phyloP scores from a whole-genome alignment of 345 rosid genomes.

The Lenwebbia sp. region DNA sequence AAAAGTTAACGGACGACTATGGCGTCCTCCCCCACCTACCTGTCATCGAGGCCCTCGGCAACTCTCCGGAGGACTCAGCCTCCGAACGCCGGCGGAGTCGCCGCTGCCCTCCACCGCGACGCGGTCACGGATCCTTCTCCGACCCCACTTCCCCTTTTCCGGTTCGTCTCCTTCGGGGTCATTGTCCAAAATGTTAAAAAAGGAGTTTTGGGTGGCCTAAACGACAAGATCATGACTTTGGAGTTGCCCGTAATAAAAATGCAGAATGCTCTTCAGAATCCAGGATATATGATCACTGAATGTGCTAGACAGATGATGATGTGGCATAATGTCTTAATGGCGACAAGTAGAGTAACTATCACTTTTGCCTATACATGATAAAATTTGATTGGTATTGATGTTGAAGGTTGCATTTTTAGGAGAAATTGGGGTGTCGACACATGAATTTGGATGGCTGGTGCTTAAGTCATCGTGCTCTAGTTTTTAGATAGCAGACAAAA shows the following conservation, averaged over 20 bases:
- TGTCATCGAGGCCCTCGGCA: neutral
- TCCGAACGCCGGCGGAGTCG: neutral
- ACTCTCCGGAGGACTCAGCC: neutral
- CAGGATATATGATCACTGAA: neutral
- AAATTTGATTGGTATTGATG: neutral
- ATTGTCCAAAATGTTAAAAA: neutral
- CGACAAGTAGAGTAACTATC: neutral
- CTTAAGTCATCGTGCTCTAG: neutral
- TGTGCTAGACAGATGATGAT: neutral
- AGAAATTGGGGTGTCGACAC: neutral
- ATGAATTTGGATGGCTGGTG: neutral
- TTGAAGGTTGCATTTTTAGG: neutral
- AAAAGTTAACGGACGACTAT: neutral
- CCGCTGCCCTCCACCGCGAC: neutral
- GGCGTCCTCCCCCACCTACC: neutral
- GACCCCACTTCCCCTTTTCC: constrained; percentile 4
- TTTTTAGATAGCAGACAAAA: neutral
- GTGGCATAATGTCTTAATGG: neutral
- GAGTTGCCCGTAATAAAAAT: neutral
- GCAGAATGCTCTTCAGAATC: neutral
- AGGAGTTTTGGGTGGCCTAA: neutral
- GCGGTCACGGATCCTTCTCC: constrained; percentile 6
- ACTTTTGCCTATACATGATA: neutral
- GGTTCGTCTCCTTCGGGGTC: constrained; percentile 11
- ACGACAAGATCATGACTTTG: neutral